Base-by-base conservation (phyloP, 495 filamentous ascomycete species). In the Daldinia vernicosa region DNA sequence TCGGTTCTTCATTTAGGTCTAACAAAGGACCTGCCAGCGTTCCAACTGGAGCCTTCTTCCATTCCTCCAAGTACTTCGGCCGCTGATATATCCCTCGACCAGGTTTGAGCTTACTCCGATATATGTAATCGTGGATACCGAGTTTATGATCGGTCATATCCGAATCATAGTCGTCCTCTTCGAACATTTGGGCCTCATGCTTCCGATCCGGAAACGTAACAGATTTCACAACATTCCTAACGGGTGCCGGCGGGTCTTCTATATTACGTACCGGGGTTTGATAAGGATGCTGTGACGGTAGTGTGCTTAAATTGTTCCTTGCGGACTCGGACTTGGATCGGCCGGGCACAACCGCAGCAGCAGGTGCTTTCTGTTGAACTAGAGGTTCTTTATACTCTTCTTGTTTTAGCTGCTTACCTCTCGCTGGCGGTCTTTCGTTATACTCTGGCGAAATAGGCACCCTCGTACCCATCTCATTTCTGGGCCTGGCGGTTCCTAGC, bases 41-140 rank as follows among this genome's bases (percentile, higher is more conserved):
- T 39, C 86, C 87, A 9, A 84, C 80, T 0, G 83, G 84, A 32
- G 79, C 85, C 54, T 83, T 83, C 74, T 82, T 86, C 88, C 88
- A 90, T 74, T 90, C 88, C 55, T 88, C 82, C 11, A 89, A 75
- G 43, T 83, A 84, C 60, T 70, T 71, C 0, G 82, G 80, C 24
- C 83, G 80, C 50, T 80, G 76, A 70, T 85, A 85, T 19, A 83
- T 74, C 8, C 80, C 80, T 50, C 79, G 76, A 57, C 80, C 82
- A 17, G 81, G 79, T 22, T 68, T 69, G 28, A 80, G 65, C 35
- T 82, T 81, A 40, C 84, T 77, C 45, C 77, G 79, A 27, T 78
- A 75, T 63, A 79, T 77, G 66, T 85, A 84, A 35, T 85, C 74
- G 26, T 83, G 79, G 33, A 87, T 60, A 40, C 80, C 82, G 55